Evolutionary conservation across 257 asterid genomes (phyloP), one percentile per base, ranked within the genome.

Genomic region (Solanum chilense): DNA sequence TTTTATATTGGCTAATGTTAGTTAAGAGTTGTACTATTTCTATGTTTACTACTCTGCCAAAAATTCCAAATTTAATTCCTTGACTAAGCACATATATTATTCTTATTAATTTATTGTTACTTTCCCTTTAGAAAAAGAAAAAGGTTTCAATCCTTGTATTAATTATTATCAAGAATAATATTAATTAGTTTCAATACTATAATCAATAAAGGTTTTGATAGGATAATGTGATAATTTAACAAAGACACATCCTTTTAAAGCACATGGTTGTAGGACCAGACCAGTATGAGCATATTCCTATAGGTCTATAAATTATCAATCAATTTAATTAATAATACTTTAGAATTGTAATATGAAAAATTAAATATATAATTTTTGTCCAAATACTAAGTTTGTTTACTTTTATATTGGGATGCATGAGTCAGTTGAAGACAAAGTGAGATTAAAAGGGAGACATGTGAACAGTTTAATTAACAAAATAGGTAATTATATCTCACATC

Each of bases 371-470:
- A 71, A 2, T 16, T 49, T 18, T 49, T 81, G 85, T 81, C 85
- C 68, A 81, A 81, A 81, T 31, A 25, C 45, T 49, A 33, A 81
- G 29, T 81, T 78, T 49, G 16, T 15, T 49, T 29, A 33, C 44
- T 81, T 81, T 81, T 29, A 56, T 56, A 29, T 47, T 49, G 29
- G 85, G 85, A 80, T 4, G 69, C 69, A 80, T 80, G 85, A 80
- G 68, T 49, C 85, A 29, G 81, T 49, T 18, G 35, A 73, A 69
- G 86, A 89, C 85, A 87, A 84, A 37, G 21, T 82, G 64, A 68
- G 77, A 13, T 35, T 81, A 49, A 27, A 62, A 74, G 3, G 62
- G 84, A 81, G 87, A 85, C 89, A 83, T 88, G 90, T 85, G 84
- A n/a, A 80, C 18, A 86, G 60, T 60, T 14, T 84, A 62, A 37